A percentile compares a stretch with the other conserved stretches of the same genome.
These are phyloP conservation scores for Mimosa bimucronata DNA, from an alignment of 306 rosid species.

Conservation along the genomic window DNA sequence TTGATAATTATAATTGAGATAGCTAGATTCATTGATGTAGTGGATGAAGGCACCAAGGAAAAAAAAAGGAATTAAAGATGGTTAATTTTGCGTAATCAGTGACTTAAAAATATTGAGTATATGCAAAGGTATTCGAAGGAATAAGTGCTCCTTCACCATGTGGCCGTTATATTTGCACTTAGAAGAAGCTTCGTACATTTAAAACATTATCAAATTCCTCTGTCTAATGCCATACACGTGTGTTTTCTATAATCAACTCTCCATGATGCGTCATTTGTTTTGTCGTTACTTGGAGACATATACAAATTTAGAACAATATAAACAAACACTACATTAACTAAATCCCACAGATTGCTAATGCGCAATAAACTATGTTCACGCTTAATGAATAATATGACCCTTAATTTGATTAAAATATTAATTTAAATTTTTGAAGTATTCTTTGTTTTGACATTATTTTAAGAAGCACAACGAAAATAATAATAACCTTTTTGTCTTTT, in stretches of 20 bases:
- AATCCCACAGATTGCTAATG: neutral
- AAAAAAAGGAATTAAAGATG: neutral
- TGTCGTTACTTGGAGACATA: neutral
- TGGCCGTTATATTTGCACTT: slow-evolving; percentile 1
- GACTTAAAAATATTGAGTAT: neutral
- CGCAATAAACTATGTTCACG: slow-evolving; percentile 8
- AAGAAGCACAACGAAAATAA: neutral
- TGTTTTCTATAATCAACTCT: neutral
- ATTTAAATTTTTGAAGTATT: neutral
- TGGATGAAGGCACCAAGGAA: neutral
- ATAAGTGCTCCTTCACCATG: slow-evolving; percentile 12
- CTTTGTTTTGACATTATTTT: neutral
- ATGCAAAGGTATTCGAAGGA: neutral
- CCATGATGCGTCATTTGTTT: neutral
- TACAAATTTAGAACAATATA: neutral
- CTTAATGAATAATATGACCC: neutral
- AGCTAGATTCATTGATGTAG: neutral
- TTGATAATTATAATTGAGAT: neutral
- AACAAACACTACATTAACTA: neutral
- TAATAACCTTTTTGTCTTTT: neutral
- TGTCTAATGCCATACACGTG: neutral
- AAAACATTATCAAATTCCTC: neutral
- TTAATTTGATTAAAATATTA: neutral
- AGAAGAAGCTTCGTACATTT: neutral
- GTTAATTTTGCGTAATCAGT: neutral